Base-by-base conservation (phyloP, 1,284 basidiomycete genomes). In the Malassezia sympodialis region DNA sequence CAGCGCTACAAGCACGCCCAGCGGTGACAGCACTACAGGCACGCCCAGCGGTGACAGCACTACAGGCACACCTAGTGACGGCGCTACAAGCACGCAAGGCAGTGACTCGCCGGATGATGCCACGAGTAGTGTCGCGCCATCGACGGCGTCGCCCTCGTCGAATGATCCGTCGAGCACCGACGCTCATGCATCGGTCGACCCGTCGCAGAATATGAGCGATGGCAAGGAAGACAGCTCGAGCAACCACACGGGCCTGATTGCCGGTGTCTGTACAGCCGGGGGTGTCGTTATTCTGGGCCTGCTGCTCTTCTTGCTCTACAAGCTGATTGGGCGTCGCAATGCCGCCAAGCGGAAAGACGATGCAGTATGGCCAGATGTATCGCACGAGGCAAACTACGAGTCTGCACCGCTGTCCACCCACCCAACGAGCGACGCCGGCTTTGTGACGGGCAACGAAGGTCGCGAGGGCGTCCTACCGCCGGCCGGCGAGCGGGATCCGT, bases 401-500 rank as follows among this genome's bases (percentile, higher is more conserved):
- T 10, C 24, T 24, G 67, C 69, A 48, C 70, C 69, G 1, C 51
- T 73, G n/a, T 66, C 72, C 6, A 70, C 72, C 21, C 53, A 68
- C 8, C 51, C 65, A 12, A 72, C 70, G 3, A 69, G 69, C 17
- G 67, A 67, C 35, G 70, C 72, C 6, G 70, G 72, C 2, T 74
- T 72, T 46, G 70, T 68, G 27, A 72, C 73, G 72, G 69, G 69
- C 49, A 62, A 66, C 28, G 70, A 74, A 15, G n/a, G 32, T n/a
- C 32, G 32, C 32, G 14, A 6, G 15, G 37, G 37, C 21, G 10
- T 39, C 10, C 19, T 21, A 11, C 32, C 32, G 32, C 61, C 59
- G 17, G 65, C 67, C 50, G 48, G 59, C 31, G 68, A 63, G 21
- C 40, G 32, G 17, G 32, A 44, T 27, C 42, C 40, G 12, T 30